These are phyloP conservation scores for Phoma sp. DNA, from an alignment of 2,329 filamentous ascomycete genomes.

Conservation along the genomic window DNA sequence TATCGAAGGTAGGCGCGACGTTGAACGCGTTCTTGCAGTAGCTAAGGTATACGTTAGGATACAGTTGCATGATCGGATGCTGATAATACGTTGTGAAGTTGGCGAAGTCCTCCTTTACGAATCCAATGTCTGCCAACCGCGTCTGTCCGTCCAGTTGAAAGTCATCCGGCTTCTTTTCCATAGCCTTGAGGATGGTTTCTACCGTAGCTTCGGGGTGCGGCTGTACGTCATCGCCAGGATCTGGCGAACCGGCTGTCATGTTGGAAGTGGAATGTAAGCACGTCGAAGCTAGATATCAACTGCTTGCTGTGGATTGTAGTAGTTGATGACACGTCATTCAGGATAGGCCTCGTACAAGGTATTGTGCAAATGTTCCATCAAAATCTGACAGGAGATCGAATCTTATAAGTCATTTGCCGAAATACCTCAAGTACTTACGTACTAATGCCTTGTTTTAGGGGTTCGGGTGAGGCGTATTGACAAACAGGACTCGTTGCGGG, in stretches of 20 bases:
- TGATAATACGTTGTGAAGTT: constrained; percentile 8
- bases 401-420: neutral
- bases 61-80: neutral
- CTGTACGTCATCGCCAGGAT: neutral
- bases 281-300: neutral
- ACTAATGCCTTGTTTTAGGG: neutral
- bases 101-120: constrained; percentile 7
- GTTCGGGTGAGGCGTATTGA: neutral
- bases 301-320: neutral
- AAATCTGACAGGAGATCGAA: neutral
- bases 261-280: neutral
- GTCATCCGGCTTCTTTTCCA: constrained; percentile 16
- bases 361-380: neutral
- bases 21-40: constrained; percentile 14
- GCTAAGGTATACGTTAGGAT: neutral
- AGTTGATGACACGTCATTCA: neutral
- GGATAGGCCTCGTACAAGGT: neutral
- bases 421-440: neutral
- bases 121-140: constrained; percentile 8
- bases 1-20: constrained; percentile 7
- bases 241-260: constrained; percentile 5
- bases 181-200: constrained; percentile 13
- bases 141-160: constrained; percentile 3
- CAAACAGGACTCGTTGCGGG: constrained; percentile 8
- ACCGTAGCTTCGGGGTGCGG: constrained; percentile 5